phyloP scores from a whole-genome alignment of 1,139 yeast species.

The Williopsis jadinii region DNA sequence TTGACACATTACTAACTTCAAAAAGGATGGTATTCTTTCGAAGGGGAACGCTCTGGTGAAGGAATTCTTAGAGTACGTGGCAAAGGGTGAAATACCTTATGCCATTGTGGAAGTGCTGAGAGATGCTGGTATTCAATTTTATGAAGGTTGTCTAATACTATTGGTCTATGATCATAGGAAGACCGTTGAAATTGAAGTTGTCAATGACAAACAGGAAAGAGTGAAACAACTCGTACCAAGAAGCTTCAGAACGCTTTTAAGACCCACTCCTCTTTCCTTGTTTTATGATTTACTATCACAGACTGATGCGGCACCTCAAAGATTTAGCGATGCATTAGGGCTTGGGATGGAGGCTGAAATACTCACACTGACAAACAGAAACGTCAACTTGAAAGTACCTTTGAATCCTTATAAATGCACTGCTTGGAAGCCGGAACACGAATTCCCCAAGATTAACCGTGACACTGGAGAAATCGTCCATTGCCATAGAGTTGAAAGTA shows the following conservation, averaged over 20 bases:
- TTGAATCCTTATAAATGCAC: constrained; percentile 51
- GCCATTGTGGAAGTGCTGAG: constrained; percentile 83
- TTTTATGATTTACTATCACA: constrained; percentile 83
- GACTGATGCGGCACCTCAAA: constrained; percentile 61
- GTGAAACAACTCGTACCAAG: constrained; percentile 43
- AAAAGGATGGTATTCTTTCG: constrained; percentile 65
- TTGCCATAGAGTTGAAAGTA: constrained; percentile 43
- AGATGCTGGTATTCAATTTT: constrained; percentile 75
- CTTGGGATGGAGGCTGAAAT: constrained; percentile 80
- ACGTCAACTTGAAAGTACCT: constrained; percentile 67
- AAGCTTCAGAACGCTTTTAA: constrained; percentile 66
- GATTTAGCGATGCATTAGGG: constrained; percentile 74
- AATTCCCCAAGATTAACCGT: constrained; percentile 39
- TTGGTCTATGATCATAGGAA: constrained; percentile 70
- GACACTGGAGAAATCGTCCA: constrained; percentile 33
- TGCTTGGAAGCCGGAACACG: constrained; percentile 41
- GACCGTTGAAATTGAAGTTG: constrained; percentile 9
- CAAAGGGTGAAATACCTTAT: constrained; percentile 78
- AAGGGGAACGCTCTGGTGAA: constrained; percentile 75
- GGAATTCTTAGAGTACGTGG: constrained; percentile 71
- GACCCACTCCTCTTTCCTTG: constrained; percentile 74
- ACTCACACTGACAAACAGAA: constrained; percentile 67
- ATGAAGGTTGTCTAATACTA: constrained; percentile 83
- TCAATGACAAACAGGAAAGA: constrained; percentile 11
- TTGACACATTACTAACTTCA: constrained; percentile 1